Conservation (phyloP, 108 stramenopile species). For the Fragilaria crotonensis region DNA sequence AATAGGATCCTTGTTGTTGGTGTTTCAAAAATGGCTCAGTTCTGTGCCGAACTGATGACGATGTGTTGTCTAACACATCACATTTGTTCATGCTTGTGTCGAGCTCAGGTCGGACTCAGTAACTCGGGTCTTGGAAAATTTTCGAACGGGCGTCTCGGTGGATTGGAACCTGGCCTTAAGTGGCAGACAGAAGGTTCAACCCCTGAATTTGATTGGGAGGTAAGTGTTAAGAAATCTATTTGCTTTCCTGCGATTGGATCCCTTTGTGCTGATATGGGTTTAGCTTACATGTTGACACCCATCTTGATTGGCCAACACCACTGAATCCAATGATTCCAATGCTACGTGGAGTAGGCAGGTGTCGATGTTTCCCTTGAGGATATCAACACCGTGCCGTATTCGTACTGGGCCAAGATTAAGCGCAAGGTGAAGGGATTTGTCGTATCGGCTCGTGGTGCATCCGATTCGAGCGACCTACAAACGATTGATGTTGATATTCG, state of each 20-base stretch:
- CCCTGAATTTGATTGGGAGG: conserved; percentile 24
- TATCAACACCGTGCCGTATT: conserved; percentile 7
- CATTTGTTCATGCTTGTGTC: no score
- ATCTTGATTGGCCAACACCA: no score
- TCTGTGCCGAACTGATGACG: no score
- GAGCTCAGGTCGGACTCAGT: neutral
- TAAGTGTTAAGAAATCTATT: conserved; percentile 12
- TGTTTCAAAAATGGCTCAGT: no score
- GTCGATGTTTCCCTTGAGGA: conserved; percentile 1
- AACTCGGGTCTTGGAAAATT: neutral
- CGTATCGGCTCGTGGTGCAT: conserved; percentile 26
- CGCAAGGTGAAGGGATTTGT: conserved; percentile 7
- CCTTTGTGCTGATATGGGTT: no score
- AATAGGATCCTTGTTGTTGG: no score
- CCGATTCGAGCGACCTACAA: conserved; percentile 12
- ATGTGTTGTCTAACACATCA: no score
- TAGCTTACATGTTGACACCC: no score
- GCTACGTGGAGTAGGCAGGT: no score
- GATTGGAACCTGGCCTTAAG: conserved; percentile 20
- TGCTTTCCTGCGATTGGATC: no score
- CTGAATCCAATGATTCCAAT: no score
- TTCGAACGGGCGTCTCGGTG: conserved; percentile 15
- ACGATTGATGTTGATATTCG: conserved; percentile 29
- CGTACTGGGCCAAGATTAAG: conserved; percentile 29
- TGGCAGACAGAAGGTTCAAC: conserved; percentile 16